Percentiles rank a stretch among this genome's conserved stretches.
These are phyloP conservation scores for Notholithocarpus densiflorus DNA, from an alignment of 306 rosid genomes.

Conservation along the genomic window DNA sequence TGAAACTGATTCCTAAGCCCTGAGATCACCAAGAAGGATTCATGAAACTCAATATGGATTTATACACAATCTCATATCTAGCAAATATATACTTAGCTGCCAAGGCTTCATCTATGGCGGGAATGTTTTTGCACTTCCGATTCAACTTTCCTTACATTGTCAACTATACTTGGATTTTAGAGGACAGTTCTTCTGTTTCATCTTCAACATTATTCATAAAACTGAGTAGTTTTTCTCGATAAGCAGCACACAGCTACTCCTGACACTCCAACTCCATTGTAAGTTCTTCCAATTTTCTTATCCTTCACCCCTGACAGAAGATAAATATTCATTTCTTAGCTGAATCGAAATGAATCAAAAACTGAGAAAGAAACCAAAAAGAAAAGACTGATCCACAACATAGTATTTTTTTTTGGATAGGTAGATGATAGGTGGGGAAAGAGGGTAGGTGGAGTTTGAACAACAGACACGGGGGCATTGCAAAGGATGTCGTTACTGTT, in stretches of 20 bases:
- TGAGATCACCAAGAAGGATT: conserved; percentile 18
- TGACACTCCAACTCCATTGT: conserved; percentile 75
- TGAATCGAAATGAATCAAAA: conserved; percentile 10
- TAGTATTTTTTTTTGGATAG: no score
- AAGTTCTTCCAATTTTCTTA: conserved; percentile 79
- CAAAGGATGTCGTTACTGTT: no score
- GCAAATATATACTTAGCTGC: conserved; percentile 22
- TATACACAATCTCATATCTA: conserved; percentile 10
- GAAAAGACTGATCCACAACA: background rate
- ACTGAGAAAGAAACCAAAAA: background rate
- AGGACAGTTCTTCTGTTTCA: conserved; percentile 68
- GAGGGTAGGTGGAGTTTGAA: no score
- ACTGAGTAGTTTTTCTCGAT: conserved; percentile 61
- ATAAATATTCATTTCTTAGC: background rate
- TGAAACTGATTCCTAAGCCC: conserved; percentile 6
- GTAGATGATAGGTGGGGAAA: no score
- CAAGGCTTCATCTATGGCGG: conserved; percentile 25
- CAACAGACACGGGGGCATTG: no score
- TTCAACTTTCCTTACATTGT: conserved; percentile 69
- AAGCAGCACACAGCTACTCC: conserved; percentile 61
- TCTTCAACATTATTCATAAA: conserved; percentile 64
- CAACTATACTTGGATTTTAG: conserved; percentile 60
- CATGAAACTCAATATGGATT: conserved; percentile 16
- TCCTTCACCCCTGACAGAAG: conserved; percentile 71
- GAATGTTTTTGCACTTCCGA: conserved; percentile 51